A percentile compares a stretch with the other conserved stretches of the same genome.
phyloP scores from a whole-genome alignment of 805 yeast genomes.

The Myxozyma melibiosi region DNA sequence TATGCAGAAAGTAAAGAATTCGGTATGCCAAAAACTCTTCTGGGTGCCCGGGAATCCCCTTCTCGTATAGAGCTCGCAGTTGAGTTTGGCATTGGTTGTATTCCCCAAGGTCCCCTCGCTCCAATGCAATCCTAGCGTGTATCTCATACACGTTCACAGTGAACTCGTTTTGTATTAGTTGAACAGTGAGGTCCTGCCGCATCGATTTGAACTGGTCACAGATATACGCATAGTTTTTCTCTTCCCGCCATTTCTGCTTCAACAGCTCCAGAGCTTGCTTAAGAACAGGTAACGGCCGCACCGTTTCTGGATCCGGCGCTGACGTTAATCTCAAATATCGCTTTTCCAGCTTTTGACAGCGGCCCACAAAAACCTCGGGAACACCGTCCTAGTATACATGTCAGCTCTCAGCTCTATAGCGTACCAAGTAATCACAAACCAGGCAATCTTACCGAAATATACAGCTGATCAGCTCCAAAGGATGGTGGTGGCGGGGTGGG shows the following conservation, averaged over 20 bases:
- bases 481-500: constrained; percentile 4
- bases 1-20: constrained; percentile 71
- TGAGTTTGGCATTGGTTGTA: constrained; percentile 93
- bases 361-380: constrained; percentile 55
- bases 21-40: constrained; percentile 74
- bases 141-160: constrained; percentile 79
- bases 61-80: constrained; percentile 62
- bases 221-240: constrained; percentile 67
- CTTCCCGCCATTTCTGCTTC: constrained; percentile 54
- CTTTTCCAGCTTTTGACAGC: constrained; percentile 68
- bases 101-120: constrained; percentile 84
- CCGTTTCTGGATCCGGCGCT: constrained; percentile 82
- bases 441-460: background rate
- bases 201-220: constrained; percentile 91
- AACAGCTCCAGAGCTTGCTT: constrained; percentile 59
- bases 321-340: constrained; percentile 82
- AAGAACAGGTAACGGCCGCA: constrained; percentile 70
- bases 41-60: constrained; percentile 45
- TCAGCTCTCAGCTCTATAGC: no score
- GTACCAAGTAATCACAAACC: background rate
- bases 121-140: constrained; percentile 85
- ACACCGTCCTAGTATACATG: constrained; percentile 10
- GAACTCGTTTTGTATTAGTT: constrained; percentile 76
- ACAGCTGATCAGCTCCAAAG: background rate
- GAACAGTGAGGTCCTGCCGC: constrained; percentile 92